These are phyloP conservation scores for Bipolaris zeicola DNA, from an alignment of 2,329 filamentous ascomycete genomes.

Conservation along the genomic window DNA sequence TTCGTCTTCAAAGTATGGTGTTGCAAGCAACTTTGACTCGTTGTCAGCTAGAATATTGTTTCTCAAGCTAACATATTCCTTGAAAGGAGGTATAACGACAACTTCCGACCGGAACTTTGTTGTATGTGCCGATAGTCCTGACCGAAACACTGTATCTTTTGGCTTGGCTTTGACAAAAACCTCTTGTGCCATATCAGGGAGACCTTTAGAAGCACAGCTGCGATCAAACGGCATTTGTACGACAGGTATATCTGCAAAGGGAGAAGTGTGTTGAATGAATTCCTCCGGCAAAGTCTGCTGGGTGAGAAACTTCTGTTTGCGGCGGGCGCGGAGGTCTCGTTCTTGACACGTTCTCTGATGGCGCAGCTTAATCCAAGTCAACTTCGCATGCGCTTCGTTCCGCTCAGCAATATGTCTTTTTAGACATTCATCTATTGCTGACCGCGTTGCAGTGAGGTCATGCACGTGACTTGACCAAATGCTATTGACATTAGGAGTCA, in stretches of 20 bases:
- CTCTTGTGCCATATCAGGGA: slow-evolving; percentile 23
- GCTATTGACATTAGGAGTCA: neutral
- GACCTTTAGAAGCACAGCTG: neutral
- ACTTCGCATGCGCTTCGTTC: slow-evolving; percentile 24
- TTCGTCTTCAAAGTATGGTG: slow-evolving; percentile 42
- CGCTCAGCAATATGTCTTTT: slow-evolving; percentile 19
- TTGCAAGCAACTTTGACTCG: slow-evolving; percentile 48
- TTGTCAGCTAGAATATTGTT: slow-evolving; percentile 52
- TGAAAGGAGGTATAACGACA: slow-evolving; percentile 45
- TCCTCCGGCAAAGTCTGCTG: slow-evolving; percentile 7
- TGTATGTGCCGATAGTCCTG: slow-evolving; percentile 9
- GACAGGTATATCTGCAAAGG: slow-evolving; percentile 29
- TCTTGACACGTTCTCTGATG: slow-evolving; percentile 31
- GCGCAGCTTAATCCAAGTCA: slow-evolving; percentile 21
- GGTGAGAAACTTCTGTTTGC: neutral
- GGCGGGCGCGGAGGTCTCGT: slow-evolving; percentile 19
- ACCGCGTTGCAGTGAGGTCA: slow-evolving; percentile 13
- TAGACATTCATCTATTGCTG: slow-evolving; percentile 19
- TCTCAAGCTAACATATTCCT: slow-evolving; percentile 51
- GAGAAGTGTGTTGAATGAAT: slow-evolving; percentile 27
- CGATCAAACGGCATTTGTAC: slow-evolving; percentile 20
- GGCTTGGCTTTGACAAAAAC: slow-evolving; percentile 18
- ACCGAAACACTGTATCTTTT: slow-evolving; percentile 15
- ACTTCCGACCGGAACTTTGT: slow-evolving; percentile 27
- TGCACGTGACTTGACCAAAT: slow-evolving; percentile 5